Evolutionary conservation across 495 filamentous ascomycete species (phyloP).

Genomic region (Xylaria palmicola): DNA sequence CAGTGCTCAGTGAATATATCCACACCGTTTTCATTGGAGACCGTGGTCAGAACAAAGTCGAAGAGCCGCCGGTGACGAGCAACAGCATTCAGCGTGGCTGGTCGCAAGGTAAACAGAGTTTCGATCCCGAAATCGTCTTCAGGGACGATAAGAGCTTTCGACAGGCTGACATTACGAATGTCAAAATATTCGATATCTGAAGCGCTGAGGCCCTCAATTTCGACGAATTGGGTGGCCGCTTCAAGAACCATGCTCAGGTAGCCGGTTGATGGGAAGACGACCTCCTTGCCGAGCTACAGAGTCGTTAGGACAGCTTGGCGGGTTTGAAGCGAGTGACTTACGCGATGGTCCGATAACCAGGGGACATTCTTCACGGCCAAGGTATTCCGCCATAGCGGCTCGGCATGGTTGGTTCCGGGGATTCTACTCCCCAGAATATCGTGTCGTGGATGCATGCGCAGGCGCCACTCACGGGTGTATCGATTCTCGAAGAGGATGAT

Average conservation of each 20-base stretch:
- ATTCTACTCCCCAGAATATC: constrained; percentile 40
- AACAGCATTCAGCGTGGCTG: background rate
- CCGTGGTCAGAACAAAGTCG: background rate
- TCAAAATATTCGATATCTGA: background rate
- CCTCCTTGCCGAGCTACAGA: constrained; percentile 10
- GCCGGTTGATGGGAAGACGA: constrained; percentile 45
- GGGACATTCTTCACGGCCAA: constrained; percentile 34
- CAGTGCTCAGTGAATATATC: background rate
- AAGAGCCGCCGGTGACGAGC: background rate
- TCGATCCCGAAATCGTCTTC: background rate
- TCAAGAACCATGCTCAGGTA: constrained; percentile 44
- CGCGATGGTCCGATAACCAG: constrained; percentile 44
- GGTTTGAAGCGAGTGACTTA: constrained; percentile 13
- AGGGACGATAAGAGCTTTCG: background rate
- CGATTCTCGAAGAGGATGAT: constrained; percentile 35
- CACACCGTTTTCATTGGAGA: background rate
- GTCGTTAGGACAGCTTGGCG: background rate
- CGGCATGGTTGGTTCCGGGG: constrained; percentile 21
- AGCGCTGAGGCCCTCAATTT: background rate
- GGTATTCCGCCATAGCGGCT: constrained; percentile 46
- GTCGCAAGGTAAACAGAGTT: background rate
- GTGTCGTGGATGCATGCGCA: constrained; percentile 28
- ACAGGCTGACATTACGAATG: background rate
- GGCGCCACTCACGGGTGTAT: constrained; percentile 40
- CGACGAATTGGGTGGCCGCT: constrained; percentile 31